phyloP scores from a whole-genome alignment of 1,284 basidiomycete species.

The Mrakiaceae sp. region DNA sequence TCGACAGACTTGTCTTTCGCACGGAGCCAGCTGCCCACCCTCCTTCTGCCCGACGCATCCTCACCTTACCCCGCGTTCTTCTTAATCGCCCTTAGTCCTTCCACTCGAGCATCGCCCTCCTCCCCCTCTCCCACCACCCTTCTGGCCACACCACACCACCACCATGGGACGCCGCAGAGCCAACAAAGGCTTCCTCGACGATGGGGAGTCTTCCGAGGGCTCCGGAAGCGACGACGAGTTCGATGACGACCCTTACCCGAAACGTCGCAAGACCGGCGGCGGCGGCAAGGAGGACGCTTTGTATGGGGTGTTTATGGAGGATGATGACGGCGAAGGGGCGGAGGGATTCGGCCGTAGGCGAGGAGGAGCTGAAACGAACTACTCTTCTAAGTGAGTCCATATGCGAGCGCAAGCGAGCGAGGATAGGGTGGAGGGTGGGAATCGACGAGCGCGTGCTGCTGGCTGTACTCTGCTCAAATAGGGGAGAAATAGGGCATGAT shows the following conservation, averaged over 20 bases:
- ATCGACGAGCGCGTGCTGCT: too few species aligned
- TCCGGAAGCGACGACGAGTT: constrained; percentile 41
- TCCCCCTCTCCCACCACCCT: background rate
- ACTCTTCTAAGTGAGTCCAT: too few species aligned
- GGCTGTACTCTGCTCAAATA: too few species aligned
- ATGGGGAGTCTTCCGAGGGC: constrained; percentile 54
- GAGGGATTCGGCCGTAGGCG: too few species aligned
- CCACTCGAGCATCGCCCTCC: background rate
- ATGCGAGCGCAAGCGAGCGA: too few species aligned
- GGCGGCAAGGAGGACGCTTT: constrained; percentile 62
- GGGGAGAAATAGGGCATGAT: too few species aligned
- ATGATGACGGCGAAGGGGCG: constrained; percentile 51
- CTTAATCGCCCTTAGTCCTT: background rate
- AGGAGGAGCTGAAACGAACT: too few species aligned
- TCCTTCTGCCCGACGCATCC: too few species aligned
- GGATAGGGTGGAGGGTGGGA: too few species aligned
- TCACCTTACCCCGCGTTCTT: background rate
- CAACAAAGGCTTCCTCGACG: constrained; percentile 55
- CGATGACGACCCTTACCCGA: constrained; percentile 53
- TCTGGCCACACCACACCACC: background rate
- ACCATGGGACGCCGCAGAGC: constrained; percentile 67
- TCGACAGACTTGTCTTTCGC: too few species aligned
- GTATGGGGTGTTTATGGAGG: constrained; percentile 71
- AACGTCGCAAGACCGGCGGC: constrained; percentile 47
- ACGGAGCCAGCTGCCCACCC: too few species aligned